Evolutionary conservation across 164 flowering plant genomes (phyloP), one percentile per base, ranked within the genome.

Genomic region (Akebia trifoliata): DNA sequence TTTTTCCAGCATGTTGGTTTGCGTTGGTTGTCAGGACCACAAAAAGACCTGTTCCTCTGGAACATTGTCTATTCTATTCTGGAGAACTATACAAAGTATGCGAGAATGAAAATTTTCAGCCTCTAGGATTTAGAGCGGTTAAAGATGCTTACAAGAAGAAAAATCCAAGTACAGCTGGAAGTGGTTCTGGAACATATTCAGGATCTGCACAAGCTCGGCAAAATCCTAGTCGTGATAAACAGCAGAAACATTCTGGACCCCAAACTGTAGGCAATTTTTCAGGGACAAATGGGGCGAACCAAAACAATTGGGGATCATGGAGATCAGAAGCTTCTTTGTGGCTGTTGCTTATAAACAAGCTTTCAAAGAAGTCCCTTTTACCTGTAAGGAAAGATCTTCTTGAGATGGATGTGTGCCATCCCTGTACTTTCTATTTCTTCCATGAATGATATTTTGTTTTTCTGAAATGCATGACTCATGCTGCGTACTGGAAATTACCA

Each of bases 31-130:
- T 50, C 82, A 94, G 99, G 81, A 94, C 99, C 14, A 81, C 84
- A 5, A 83, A 79, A 78, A 81, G 99, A 70, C 99, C 99, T 39
- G 99, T 94, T 25, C 99, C 99, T 4, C 67, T 94, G 80, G 99
- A 94, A 77, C 99, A 94, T 54, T 88, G 87, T 74, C 51, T 90
- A 50, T 90, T 88, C 69, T 88, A 79, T 63, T 90, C 99, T 12
- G 97, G 97, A 21, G 96, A 94, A 69, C 74, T 94, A 60, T 88
- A 88, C 75, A 83, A 77, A 63, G 59, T 94, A 56, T 94, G 99
- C 73, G 97, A 88, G 63, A 73, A 54, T 65, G 97, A 86, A 73
- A 69, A 36, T 25, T 84, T 94, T 66, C 31, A 82, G 62, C 68
- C 89, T 22, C 85, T 79, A 68, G 96, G 97, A 40, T 30, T 85